Evolutionary conservation across 2,329 filamentous ascomycete species (phyloP), one percentile per base, ranked within the genome.

Genomic region (Teratosphaeria epicoccoides): DNA sequence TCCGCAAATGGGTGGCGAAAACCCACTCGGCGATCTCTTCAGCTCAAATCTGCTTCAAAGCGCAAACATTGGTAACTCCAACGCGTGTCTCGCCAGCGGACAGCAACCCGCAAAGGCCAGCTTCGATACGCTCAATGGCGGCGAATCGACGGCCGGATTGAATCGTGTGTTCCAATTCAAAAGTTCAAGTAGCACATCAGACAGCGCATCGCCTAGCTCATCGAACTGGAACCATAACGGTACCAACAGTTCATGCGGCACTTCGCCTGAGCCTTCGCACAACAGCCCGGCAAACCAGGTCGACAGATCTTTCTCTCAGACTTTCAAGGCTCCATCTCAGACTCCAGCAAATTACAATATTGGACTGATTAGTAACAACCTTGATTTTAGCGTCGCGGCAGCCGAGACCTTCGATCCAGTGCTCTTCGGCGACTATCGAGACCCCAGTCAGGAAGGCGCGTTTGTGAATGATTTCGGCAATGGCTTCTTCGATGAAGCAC

Each of bases 361-460:
- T 23, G 49, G 46, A 2, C 37, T 54, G 28, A 45, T 37, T 11
- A 26, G 26, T 40, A 52, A 52, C 47, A 60, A 60, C 44, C 51
- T 52, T n/a, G 60, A 63, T 40, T 63, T 55, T 55, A 61, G 47
- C 40, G 53, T 60, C 9, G 60, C 61, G 12, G 59, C 62, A 6
- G 74, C 93, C 47, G 79, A 83, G 37, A 83, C 85, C 61, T 96
- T 97, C 62, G 90, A 97, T 56, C 91, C 93, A 0, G 83, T 93
- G 51, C 76, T 97, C 4, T 97, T 96, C 67, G 87, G 86, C 50
- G 87, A 89, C 61, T 97, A 96, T 70, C 84, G 93, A 49, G 93
- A 98, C 64, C 83, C 88, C 0, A 88, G 95, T 63, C 86, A 88
- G 52, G 91, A 84, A 51, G 78, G 95, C 12, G 83, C 73, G 63